Evolutionary conservation across 805 yeast species (phyloP).

Genomic region (Candida orba): DNA sequence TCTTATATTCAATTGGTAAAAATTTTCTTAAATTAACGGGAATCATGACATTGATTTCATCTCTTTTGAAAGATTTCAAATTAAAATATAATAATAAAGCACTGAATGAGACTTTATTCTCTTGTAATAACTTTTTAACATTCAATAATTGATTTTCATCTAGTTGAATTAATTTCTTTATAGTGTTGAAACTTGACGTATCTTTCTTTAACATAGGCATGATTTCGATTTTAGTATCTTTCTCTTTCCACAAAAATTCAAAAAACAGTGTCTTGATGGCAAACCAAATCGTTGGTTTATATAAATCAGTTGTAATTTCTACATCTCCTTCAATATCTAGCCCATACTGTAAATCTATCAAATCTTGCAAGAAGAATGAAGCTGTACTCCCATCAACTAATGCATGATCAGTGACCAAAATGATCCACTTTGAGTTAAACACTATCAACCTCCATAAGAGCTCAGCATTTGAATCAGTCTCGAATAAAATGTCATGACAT

Average conservation of each 20-base stretch:
- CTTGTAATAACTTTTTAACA: not conserved
- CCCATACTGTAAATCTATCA: not conserved
- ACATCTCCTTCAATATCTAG: conserved; percentile 6
- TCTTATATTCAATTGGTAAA: not conserved
- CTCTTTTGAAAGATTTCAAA: not conserved
- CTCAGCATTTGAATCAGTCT: not conserved
- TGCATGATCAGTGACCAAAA: conserved; percentile 4
- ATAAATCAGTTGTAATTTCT: not conserved
- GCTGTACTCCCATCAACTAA: conserved; percentile 4
- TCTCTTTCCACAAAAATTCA: not conserved
- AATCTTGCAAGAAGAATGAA: conserved; percentile 5
- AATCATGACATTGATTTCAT: not conserved
- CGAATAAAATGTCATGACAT: not conserved
- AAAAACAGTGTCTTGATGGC: not conserved
- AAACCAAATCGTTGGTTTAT: conserved; percentile 3
- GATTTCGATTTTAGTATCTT: too few species aligned
- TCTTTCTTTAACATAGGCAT: not conserved
- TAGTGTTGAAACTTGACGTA: conserved; percentile 1
- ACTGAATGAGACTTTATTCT: conserved; percentile 5
- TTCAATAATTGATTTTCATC: not conserved
- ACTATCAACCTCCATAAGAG: conserved; percentile 7
- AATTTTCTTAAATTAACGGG: conserved; percentile 9
- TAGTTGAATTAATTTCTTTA: conserved; percentile 3
- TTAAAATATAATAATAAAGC: conserved; percentile 1
- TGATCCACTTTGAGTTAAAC: conserved; percentile 1